These are phyloP conservation scores for Nicotiana benthamiana DNA, from an alignment of 257 asterid species.

Conservation along the genomic window DNA sequence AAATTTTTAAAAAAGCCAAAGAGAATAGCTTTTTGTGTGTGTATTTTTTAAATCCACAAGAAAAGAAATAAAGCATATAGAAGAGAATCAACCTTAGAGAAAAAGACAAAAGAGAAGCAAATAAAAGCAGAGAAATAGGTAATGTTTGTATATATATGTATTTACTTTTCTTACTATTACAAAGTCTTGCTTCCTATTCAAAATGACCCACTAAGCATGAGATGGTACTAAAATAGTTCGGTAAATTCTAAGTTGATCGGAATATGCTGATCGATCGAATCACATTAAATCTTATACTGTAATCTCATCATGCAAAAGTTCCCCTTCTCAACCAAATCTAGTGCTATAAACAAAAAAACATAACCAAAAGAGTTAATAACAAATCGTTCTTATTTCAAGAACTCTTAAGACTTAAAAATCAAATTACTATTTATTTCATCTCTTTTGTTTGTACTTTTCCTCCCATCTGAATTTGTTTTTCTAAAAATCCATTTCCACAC, in stretches of 20 bases:
- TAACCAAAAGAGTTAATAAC: neutral
- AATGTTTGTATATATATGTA: too few relatives aligned
- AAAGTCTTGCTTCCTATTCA: neutral
- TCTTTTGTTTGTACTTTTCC: slow-evolving; percentile 29
- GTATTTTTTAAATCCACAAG: too few relatives aligned
- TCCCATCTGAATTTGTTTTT: slow-evolving; percentile 26
- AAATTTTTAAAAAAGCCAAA: neutral
- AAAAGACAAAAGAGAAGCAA: neutral
- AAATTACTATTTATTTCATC: slow-evolving; percentile 12
- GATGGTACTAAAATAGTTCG: too few relatives aligned
- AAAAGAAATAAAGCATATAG: too few relatives aligned
- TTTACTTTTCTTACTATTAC: too few relatives aligned
- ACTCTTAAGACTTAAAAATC: slow-evolving; percentile 13
- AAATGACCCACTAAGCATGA: too few relatives aligned
- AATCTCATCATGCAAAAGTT: too few relatives aligned
- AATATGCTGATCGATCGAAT: too few relatives aligned
- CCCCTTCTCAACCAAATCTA: too few relatives aligned
- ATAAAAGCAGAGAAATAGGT: neutral
- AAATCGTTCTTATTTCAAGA: neutral
- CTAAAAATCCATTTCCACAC: slow-evolving; percentile 85
- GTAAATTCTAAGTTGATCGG: too few relatives aligned
- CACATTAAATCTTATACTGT: too few relatives aligned
- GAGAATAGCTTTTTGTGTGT: too few relatives aligned
- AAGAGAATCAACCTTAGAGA: neutral
- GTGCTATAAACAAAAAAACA: neutral